Base-by-base conservation (phyloP, 805 yeast genomes). In the Metschnikowia continentalis region DNA sequence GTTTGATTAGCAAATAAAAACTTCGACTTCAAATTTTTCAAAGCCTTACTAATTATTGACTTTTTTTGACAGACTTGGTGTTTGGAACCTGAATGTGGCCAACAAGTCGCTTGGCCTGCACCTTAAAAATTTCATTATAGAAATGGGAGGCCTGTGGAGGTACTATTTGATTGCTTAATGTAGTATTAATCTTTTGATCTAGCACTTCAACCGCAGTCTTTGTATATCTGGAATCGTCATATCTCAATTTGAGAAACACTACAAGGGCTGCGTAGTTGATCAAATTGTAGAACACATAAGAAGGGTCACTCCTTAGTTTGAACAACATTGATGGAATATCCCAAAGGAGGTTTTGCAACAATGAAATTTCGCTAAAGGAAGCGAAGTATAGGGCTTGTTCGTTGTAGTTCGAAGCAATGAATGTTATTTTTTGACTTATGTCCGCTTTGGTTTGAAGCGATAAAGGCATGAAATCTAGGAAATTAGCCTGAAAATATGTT, bases 191-290 rank as follows among this genome's bases (percentile, higher is more conserved):
- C 54, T 66, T 70, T 49, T 64, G 58, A 51, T 82, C 79, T 57
- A 77, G 75, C 47, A 76, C 76, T 13, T 68, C 67, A 42, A 83
- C 65, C 7, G 83, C 65, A 7, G 68, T 53, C 51, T 63, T 64
- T 17, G 75, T 65, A 54, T 64, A 69, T 52, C 59, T 62, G 50
- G 65, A 71, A 10, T 60, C 54, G 50, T 67, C 69, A 56, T 55
- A 70, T 51, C 77, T 64, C 49, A 71, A 63, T 51, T 70, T 71
- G 49, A 69, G 54, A 42, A 73, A 73, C 6, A 62, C 69, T 32
- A 66, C 58, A 10, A 70, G 57, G 4, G 61, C 42, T 1, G 53
- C 63, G 30, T 67, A 61, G 0, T 81, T 70, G 1, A 71, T 15
- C 1, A 79, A 32, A 6, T 69, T 69, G 44, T 40, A 48, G 39